These are phyloP conservation scores for Serpula lacrymans DNA, from an alignment of 768 basidiomycete genomes.

Conservation along the genomic window DNA sequence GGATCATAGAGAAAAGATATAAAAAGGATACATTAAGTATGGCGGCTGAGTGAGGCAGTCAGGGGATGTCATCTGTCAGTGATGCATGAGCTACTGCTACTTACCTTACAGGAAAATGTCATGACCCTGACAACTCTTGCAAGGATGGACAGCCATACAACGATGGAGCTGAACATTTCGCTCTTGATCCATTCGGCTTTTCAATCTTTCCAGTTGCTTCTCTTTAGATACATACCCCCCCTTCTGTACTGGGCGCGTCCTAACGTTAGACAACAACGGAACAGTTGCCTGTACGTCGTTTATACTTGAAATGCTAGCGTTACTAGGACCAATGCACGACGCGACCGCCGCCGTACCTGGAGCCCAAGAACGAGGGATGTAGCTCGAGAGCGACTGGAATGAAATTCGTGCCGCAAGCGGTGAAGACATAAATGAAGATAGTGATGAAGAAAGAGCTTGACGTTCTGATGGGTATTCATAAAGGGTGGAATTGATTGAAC, in stretches of 20 bases:
- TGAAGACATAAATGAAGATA: constrained; percentile 48
- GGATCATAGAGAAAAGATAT: constrained; percentile 23
- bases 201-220: constrained; percentile 63
- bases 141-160: constrained; percentile 23
- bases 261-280: constrained; percentile 8
- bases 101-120: constrained; percentile 26
- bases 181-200: constrained; percentile 47
- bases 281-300: constrained; percentile 10
- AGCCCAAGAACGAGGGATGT: constrained; percentile 55
- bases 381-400: constrained; percentile 57
- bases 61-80: constrained; percentile 10
- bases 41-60: constrained; percentile 1
- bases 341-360: constrained; percentile 33
- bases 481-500: constrained; percentile 12
- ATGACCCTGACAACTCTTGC: constrained; percentile 22
- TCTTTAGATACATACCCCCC: constrained; percentile 59
- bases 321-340: constrained; percentile 19
- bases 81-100: constrained; percentile 10
- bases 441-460: constrained; percentile 33
- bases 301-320: constrained; percentile 9
- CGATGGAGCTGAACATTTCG: constrained; percentile 11
- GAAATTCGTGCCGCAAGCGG: constrained; percentile 56
- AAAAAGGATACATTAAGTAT: constrained; percentile 14
- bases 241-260: no score
- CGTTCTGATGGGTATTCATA: constrained; percentile 23